Conservation (phyloP, 129 eudicot species). For the Deinandra increscens region DNA sequence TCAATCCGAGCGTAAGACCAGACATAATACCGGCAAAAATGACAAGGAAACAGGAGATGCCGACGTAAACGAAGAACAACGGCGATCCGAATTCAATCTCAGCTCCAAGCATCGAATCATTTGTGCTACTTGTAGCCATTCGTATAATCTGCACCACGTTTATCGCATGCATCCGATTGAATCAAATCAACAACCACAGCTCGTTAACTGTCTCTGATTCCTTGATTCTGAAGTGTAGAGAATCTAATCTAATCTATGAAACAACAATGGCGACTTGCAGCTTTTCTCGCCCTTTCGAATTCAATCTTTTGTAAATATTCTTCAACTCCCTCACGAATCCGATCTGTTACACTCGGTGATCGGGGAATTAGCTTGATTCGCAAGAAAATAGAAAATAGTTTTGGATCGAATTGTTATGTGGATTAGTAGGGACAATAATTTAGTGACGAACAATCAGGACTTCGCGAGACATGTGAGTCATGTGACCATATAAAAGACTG, state of each 20-base stretch:
- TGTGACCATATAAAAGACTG: no score
- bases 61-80: conserved; percentile 70
- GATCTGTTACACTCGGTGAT: no score
- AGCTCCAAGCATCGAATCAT: conserved; percentile 35
- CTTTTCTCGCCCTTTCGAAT: not conserved
- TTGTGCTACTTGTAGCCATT: conserved; percentile 29
- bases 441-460: not conserved
- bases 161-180: conserved; percentile 39
- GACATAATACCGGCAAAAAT: conserved; percentile 94
- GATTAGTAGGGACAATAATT: not conserved
- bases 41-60: conserved; percentile 62
- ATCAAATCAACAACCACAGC: conserved; percentile 8
- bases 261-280: conserved; percentile 6
- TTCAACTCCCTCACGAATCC: not conserved
- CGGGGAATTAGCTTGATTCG: no score
- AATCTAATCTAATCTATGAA: not conserved
- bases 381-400: not conserved
- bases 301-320: not conserved
- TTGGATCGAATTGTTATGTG: not conserved
- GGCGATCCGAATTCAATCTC: conserved; percentile 71
- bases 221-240: not conserved
- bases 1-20: conserved; percentile 87
- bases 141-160: conserved; percentile 50
- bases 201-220: conserved; percentile 16
- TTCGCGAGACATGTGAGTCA: no score